Percentiles rank a stretch among this genome's conserved stretches.
Evolutionary conservation across 139 green algal species (phyloP).

Genomic region (Tetradesmus lagerheimii): DNA sequence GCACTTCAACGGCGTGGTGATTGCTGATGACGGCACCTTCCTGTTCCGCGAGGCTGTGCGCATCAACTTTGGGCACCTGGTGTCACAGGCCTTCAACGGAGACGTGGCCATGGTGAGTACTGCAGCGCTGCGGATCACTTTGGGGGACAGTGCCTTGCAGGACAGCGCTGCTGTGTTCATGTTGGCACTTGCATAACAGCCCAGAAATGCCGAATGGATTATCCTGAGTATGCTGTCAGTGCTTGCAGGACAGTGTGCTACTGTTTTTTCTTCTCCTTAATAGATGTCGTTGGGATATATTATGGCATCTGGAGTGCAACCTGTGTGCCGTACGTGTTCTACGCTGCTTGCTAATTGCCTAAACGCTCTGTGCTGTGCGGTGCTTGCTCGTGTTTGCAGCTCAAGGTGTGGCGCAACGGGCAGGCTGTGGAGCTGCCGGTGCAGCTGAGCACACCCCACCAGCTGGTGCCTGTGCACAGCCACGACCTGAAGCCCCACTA

Average conservation of each 20-base stretch:
- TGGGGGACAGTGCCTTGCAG: background rate
- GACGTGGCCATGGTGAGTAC: constrained; percentile 46
- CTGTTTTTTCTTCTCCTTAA: no score
- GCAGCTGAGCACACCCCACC: constrained; percentile 53
- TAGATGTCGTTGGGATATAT: no score
- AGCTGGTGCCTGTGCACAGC: constrained; percentile 70
- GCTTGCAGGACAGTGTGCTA: no score
- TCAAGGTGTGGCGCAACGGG: constrained; percentile 75
- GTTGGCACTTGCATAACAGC: no score
- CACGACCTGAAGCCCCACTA: constrained; percentile 62
- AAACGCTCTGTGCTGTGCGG: background rate
- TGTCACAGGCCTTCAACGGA: constrained; percentile 58
- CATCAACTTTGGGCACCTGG: constrained; percentile 66
- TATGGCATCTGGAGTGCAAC: no score
- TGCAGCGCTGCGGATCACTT: background rate
- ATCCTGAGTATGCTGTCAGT: no score
- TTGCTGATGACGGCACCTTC: constrained; percentile 63
- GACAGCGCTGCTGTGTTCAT: no score
- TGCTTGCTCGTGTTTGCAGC: constrained; percentile 9
- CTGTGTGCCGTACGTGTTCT: no score
- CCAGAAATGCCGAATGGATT: no score
- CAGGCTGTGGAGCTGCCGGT: constrained; percentile 54
- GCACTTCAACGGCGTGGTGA: constrained; percentile 54
- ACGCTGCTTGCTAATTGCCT: background rate
- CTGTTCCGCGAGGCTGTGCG: constrained; percentile 53